Conservation (phyloP, 345 rosid species). For the Brassica nigra region DNA sequence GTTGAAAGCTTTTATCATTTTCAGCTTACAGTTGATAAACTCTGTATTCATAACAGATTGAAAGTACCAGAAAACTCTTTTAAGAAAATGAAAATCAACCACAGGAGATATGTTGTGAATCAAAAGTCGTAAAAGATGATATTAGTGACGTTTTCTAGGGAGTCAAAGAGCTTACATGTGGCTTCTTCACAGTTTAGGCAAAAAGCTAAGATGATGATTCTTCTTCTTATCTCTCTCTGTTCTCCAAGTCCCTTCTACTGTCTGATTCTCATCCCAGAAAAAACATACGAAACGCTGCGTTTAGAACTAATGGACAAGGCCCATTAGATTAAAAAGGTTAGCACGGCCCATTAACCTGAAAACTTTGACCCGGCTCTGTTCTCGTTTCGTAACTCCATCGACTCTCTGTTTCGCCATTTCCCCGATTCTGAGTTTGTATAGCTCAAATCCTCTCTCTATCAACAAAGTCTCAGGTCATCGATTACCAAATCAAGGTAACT, state of each 20-base stretch:
- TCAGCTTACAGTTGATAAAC: not conserved
- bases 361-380: conserved; percentile 18
- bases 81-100: not conserved
- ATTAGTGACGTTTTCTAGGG: not conserved
- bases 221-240: not conserved
- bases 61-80: not conserved
- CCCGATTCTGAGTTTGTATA: not conserved
- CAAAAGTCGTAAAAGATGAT: not conserved
- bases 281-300: conserved; percentile 17
- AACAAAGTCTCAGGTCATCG: not conserved
- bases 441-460: not conserved
- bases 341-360: not conserved
- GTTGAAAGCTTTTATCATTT: conserved; percentile 1
- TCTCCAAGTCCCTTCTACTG: not conserved
- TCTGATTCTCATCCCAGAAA: conserved; percentile 24
- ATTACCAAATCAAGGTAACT: conserved; percentile 15
- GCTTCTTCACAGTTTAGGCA: not conserved
- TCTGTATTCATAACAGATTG: not conserved
- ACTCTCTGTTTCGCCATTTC: not conserved
- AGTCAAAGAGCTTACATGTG: conserved; percentile 6
- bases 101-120: not conserved
- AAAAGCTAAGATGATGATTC: not conserved
- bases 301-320: not conserved
- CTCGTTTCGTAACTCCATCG: not conserved
- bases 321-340: not conserved